Evolutionary conservation across 306 rosid species (phyloP), one percentile per base, ranked within the genome.

Genomic region (Biancaea sappan): DNA sequence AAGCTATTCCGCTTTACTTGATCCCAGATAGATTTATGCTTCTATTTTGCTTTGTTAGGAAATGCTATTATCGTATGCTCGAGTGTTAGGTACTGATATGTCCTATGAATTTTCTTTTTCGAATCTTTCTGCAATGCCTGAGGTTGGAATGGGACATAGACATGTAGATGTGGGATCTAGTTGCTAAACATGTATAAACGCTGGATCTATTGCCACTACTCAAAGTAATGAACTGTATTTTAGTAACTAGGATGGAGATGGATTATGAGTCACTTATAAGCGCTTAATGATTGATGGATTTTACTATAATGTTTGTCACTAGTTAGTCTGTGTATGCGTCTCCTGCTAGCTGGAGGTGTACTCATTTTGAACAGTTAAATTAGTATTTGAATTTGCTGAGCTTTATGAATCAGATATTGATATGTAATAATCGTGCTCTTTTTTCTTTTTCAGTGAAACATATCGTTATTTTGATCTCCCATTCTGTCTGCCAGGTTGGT

Each of bases 391-490:
- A 40, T 32, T 69, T 8, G 37, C 43, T n/a, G 16, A 5, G 6
- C 50, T 22, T 22, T 35, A 34, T 22, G 41, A 34, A 7, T 67
- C 41, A 28, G 22, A 40, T 16, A 21, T 43, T 69, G 48, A 34
- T 51, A 38, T 69, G 8, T 34, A 52, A 21, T 25, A 54, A 54
- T 58, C 10, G 25, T 51, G 29, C 15, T 19, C 16, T 34, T 24
- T 35, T 12, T 44, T 61, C 12, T 8, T 50, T 15, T 59, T 14
- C 83, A 83, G 86, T 18, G 86, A 83, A 54, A 83, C 86, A 11
- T 83, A 83, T 46, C 88, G 86, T n/a, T 88, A 83, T 35, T 88
- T 83, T 53, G 92, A 88, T 70, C 89, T 85, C 26, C 85, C 92
- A 22, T 88, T 88, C 80, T 88, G 92, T 80, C 18, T 64, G 1